These are phyloP conservation scores for Cerrena zonata DNA, from an alignment of 1,284 basidiomycete genomes.

Conservation along the genomic window DNA sequence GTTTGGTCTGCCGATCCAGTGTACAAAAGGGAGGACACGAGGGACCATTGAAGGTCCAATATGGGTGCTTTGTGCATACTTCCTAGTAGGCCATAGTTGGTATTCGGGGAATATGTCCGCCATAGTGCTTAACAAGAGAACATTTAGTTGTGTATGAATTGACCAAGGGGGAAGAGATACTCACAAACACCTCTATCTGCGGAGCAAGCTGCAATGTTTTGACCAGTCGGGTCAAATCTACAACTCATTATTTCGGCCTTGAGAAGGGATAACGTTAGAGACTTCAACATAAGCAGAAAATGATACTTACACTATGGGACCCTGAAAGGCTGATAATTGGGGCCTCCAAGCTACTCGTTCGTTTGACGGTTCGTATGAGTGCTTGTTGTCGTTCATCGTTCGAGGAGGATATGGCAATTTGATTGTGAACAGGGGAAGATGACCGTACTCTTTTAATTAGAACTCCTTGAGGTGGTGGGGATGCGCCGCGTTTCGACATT, in stretches of 20 bases:
- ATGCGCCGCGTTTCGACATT: slow-evolving; percentile 66
- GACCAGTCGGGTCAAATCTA: slow-evolving; percentile 75
- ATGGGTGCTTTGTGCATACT: slow-evolving; percentile 74
- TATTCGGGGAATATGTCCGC: slow-evolving; percentile 77
- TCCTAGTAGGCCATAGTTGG: slow-evolving; percentile 74
- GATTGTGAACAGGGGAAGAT: slow-evolving; percentile 52
- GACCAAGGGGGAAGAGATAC: slow-evolving; percentile 25
- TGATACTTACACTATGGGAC: slow-evolving; percentile 56
- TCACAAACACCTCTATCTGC: slow-evolving; percentile 72
- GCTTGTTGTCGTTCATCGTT: slow-evolving; percentile 68
- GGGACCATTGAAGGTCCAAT: slow-evolving; percentile 77
- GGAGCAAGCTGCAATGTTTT: slow-evolving; percentile 80
- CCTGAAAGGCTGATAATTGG: slow-evolving; percentile 76
- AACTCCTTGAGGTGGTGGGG: slow-evolving; percentile 46
- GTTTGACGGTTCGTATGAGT: slow-evolving; percentile 69
- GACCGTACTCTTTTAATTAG: slow-evolving; percentile 64
- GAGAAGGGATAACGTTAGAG: slow-evolving; percentile 2
- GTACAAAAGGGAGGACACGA: slow-evolving; percentile 65
- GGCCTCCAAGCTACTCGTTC: slow-evolving; percentile 73
- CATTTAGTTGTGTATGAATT: slow-evolving; percentile 3
- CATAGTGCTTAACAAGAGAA: slow-evolving; percentile 52
- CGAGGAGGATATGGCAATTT: slow-evolving; percentile 69
- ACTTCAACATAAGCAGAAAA: neutral
- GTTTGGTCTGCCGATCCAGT: slow-evolving; percentile 82
- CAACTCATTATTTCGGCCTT: slow-evolving; percentile 75